Conservation (phyloP, 441 rosid genomes). For the Jatropha podagrica region DNA sequence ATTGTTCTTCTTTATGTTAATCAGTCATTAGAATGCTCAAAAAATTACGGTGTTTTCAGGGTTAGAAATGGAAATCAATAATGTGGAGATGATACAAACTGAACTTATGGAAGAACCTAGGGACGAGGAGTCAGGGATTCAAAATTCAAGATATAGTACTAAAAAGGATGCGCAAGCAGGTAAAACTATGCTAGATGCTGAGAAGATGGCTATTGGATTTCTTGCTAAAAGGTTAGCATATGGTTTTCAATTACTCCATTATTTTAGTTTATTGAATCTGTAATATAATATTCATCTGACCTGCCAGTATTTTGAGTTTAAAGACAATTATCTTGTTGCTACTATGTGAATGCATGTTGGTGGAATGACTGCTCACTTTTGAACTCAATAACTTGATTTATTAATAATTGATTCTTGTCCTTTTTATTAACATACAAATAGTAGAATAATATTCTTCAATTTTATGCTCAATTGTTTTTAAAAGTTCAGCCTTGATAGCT, state of each 20-base stretch:
- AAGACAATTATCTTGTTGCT: not conserved
- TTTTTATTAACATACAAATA: not conserved
- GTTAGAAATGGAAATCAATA: slow-evolving; percentile 33
- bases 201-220: slow-evolving; percentile 54
- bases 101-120: slow-evolving; percentile 33
- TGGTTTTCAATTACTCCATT: slow-evolving; percentile 9
- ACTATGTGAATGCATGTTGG: not conserved
- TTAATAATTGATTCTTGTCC: not conserved
- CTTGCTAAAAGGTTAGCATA: slow-evolving; percentile 61
- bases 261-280: slow-evolving; percentile 2
- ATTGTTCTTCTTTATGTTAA: slow-evolving; percentile 3
- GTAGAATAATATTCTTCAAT: not conserved
- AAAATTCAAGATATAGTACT: slow-evolving; percentile 23
- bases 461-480: not conserved
- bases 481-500: not conserved
- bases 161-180: slow-evolving; percentile 26
- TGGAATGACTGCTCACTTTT: not conserved
- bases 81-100: slow-evolving; percentile 21
- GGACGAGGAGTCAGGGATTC: slow-evolving; percentile 38
- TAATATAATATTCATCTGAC: not conserved
- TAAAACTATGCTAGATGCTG: slow-evolving; percentile 49
- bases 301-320: not conserved
- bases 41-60: slow-evolving; percentile 24
- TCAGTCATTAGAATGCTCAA: slow-evolving; percentile 11
- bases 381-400: not conserved